These are phyloP conservation scores for Magnolia changhungtana DNA, from an alignment of 164 flowering plant species.

Conservation along the genomic window DNA sequence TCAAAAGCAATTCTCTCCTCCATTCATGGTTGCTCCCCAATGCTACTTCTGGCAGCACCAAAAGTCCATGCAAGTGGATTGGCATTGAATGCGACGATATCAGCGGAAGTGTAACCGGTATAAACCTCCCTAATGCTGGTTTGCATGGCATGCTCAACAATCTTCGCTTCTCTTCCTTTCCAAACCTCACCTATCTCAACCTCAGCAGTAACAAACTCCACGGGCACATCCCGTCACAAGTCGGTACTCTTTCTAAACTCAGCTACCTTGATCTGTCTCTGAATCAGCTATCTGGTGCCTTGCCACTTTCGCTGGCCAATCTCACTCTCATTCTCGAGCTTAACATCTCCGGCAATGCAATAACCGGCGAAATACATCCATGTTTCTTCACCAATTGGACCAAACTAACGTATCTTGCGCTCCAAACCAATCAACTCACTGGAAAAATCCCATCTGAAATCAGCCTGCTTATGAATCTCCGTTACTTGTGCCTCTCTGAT, in stretches of 20 bases:
- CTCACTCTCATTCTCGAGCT: neutral
- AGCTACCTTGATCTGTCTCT: slow-evolving; percentile 19
- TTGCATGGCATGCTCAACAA: slow-evolving; percentile 13
- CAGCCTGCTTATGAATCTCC: neutral
- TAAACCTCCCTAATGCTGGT: slow-evolving; percentile 5
- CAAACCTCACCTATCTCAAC: slow-evolving; percentile 17
- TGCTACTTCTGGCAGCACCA: neutral
- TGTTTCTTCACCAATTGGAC: slow-evolving; percentile 11
- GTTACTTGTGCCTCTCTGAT: neutral
- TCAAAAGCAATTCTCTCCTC: neutral
- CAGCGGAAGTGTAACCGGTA: slow-evolving; percentile 5
- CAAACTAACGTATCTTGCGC: neutral
- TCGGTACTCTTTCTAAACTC: slow-evolving; percentile 23
- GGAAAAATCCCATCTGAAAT: neutral
- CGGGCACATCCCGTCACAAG: slow-evolving; percentile 17
- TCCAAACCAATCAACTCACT: too few relatives aligned
- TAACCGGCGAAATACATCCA: slow-evolving; percentile 3
- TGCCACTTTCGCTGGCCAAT: slow-evolving; percentile 17
- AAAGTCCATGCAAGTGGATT: slow-evolving; percentile 14
- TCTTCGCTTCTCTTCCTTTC: slow-evolving; percentile 20
- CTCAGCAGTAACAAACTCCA: neutral
- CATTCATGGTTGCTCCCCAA: neutral
- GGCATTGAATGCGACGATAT: slow-evolving; percentile 14
- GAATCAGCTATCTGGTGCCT: slow-evolving; percentile 13
- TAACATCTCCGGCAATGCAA: neutral